phyloP scores from a whole-genome alignment of 2,329 filamentous ascomycete genomes.

The Trichothecium sympodiale region DNA sequence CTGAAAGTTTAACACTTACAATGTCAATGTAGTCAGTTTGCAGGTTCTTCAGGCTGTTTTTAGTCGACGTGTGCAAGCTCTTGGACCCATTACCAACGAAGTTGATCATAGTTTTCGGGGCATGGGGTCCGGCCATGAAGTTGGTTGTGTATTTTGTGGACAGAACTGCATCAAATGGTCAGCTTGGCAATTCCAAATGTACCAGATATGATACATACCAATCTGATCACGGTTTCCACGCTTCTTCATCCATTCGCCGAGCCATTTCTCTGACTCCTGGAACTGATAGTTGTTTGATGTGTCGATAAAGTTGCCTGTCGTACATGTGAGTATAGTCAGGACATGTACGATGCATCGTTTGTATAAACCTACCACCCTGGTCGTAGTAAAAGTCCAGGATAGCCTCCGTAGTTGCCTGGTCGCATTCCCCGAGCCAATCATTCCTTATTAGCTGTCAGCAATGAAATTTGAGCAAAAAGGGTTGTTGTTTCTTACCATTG shows the following conservation, averaged over 20 bases:
- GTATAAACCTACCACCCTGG: conserved; percentile 24
- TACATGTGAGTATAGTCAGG: neutral
- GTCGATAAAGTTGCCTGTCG: conserved; percentile 60
- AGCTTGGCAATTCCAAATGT: neutral
- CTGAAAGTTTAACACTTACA: conserved; percentile 24
- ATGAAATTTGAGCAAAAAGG: neutral
- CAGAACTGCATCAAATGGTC: conserved; percentile 34
- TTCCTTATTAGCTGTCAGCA: conserved; percentile 23
- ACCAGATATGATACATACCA: conserved; percentile 23
- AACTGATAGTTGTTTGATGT: conserved; percentile 59
- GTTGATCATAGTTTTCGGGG: conserved; percentile 36
- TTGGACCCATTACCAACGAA: conserved; percentile 51
- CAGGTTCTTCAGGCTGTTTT: conserved; percentile 46
- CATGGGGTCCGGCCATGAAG: conserved; percentile 32
- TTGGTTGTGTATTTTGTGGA: conserved; percentile 59
- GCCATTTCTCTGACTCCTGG: conserved; percentile 50
- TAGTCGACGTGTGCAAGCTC: conserved; percentile 43
- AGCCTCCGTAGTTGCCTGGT: conserved; percentile 48
- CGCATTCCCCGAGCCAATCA: conserved; percentile 50
- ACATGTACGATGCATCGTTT: conserved; percentile 14
- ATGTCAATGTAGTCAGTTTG: conserved; percentile 61
- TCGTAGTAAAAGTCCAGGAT: conserved; percentile 57
- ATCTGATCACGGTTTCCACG: conserved; percentile 56
- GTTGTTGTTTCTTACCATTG: conserved; percentile 32
- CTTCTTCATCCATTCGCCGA: conserved; percentile 61